Evolutionary conservation across 2,329 filamentous ascomycete genomes (phyloP).

Genomic region (Dactylonectria macrodidyma): DNA sequence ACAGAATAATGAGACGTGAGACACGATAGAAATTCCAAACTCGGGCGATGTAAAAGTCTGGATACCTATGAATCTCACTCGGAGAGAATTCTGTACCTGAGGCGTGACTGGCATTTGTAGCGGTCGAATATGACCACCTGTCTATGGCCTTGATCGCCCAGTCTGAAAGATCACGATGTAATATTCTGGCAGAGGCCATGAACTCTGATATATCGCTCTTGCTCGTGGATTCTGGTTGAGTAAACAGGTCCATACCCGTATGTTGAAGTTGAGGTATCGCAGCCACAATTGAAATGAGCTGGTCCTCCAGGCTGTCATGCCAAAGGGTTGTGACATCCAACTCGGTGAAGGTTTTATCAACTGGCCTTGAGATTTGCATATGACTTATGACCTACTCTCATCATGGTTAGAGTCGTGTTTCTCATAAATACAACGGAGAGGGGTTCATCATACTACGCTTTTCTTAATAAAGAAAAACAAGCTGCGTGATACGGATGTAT

Average conservation of each 20-base stretch:
- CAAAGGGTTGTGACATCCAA: background rate
- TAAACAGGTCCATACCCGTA: background rate
- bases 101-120: background rate
- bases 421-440: background rate
- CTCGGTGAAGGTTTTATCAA: constrained; percentile 5
- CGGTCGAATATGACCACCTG: constrained; percentile 10
- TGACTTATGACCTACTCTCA: constrained; percentile 11
- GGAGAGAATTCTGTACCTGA: constrained; percentile 12
- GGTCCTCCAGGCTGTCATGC: constrained; percentile 4
- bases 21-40: constrained; percentile 37
- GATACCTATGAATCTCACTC: constrained; percentile 25
- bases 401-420: background rate
- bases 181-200: background rate
- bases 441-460: constrained; percentile 23
- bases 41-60: constrained; percentile 30
- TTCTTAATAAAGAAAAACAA: constrained; percentile 30
- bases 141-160: background rate
- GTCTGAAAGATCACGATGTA: constrained; percentile 2
- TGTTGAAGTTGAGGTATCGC: constrained; percentile 14
- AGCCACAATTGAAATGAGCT: background rate
- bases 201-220: background rate
- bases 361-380: constrained; percentile 9
- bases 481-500: constrained; percentile 18
- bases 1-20: constrained; percentile 31
- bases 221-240: background rate